phyloP scores from a whole-genome alignment of 2,329 filamentous ascomycete species.

The Colletotrichum orchidophilum region DNA sequence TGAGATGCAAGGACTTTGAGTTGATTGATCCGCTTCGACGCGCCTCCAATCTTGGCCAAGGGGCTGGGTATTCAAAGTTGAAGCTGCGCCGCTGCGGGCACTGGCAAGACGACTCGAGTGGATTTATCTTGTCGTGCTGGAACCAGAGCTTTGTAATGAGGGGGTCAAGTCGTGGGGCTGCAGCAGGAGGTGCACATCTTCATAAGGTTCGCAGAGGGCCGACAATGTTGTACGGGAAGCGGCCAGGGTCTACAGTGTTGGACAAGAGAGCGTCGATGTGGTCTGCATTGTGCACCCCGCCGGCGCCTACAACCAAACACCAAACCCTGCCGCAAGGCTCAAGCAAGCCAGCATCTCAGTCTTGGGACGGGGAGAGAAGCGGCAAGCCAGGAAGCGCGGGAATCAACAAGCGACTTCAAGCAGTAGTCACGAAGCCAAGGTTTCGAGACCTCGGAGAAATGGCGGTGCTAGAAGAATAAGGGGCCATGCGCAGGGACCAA shows the following conservation, averaged over 20 bases:
- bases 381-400: not conserved
- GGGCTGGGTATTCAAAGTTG: not conserved
- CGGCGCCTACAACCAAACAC: not conserved
- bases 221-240: not conserved
- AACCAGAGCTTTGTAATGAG: not conserved
- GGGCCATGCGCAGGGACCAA: not conserved
- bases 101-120: not conserved
- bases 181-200: slow-evolving; percentile 11
- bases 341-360: not conserved
- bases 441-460: slow-evolving; percentile 24
- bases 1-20: not conserved
- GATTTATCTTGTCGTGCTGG: not conserved
- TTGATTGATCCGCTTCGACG: not conserved
- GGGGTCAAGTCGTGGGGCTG: slow-evolving; percentile 7
- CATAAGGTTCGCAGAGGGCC: not conserved
- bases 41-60: not conserved
- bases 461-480: not conserved
- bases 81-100: not conserved
- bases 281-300: not conserved
- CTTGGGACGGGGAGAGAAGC: not conserved
- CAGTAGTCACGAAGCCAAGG: slow-evolving; percentile 1
- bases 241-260: not conserved
- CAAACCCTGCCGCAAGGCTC: not conserved
- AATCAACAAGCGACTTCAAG: not conserved
- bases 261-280: not conserved